These are phyloP conservation scores for Sarcodon sp. DNA, from an alignment of 768 basidiomycete genomes.

Conservation along the genomic window DNA sequence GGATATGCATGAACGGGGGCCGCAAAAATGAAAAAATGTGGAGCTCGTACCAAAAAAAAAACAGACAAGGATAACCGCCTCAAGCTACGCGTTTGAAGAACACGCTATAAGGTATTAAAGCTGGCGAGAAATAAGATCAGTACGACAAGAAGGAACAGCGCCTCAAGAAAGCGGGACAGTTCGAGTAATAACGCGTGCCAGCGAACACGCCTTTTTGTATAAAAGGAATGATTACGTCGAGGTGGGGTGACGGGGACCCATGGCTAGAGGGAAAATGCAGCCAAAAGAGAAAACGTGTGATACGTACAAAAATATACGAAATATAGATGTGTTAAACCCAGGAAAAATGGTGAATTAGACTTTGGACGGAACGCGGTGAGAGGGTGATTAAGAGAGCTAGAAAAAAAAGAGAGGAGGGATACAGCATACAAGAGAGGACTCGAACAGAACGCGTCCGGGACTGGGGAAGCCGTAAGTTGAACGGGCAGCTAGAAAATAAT, in stretches of 20 bases:
- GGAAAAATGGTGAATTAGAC: neutral
- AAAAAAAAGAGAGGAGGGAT: neutral
- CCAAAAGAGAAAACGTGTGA: neutral
- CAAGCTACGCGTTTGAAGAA: no score
- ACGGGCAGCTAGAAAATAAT: neutral
- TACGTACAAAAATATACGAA: neutral
- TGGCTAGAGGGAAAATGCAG: neutral
- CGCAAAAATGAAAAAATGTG: constrained; percentile 2
- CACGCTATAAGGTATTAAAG: no score
- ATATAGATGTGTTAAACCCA: neutral
- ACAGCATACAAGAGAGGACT: neutral
- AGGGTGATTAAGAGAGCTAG: neutral
- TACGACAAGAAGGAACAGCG: neutral
- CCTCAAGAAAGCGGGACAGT: neutral
- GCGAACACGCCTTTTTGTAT: neutral
- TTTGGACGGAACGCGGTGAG: neutral
- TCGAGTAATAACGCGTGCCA: neutral
- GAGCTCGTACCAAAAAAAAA: neutral
- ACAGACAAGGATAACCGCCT: no score
- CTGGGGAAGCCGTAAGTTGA: neutral
- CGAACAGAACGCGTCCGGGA: neutral
- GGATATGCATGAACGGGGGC: constrained; percentile 3
- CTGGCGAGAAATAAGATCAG: no score
- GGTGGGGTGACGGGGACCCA: neutral
- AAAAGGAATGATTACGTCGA: neutral